phyloP scores from a whole-genome alignment of 129 eudicot genomes.

The Sambucus nigra region DNA sequence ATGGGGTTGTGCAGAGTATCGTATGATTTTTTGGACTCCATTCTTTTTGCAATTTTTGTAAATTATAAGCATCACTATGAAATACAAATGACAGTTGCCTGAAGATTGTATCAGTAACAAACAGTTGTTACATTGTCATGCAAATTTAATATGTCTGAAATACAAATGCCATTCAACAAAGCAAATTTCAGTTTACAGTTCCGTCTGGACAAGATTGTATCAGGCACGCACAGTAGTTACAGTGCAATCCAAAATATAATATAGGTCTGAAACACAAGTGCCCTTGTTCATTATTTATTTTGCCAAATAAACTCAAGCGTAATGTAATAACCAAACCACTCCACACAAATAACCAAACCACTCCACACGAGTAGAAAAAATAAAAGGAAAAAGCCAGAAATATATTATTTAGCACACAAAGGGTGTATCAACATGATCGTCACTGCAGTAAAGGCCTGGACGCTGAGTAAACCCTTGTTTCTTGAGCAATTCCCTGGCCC shows the following conservation, averaged over 20 bases:
- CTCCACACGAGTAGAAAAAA: neutral
- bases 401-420: slow-evolving; percentile 42
- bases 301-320: neutral
- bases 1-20: slow-evolving; percentile 6
- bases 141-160: too few species aligned
- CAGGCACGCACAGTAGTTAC: neutral
- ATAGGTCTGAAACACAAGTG: too few species aligned
- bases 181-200: too few species aligned
- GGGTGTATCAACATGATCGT: slow-evolving; percentile 49
- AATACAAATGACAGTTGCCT: slow-evolving; percentile 11
- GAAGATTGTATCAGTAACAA: neutral
- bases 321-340: neutral
- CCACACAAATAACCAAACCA: neutral
- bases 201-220: neutral
- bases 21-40: slow-evolving; percentile 14
- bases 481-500: slow-evolving; percentile 46
- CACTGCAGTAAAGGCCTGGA: slow-evolving; percentile 88
- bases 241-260: neutral
- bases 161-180: too few species aligned
- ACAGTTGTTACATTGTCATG: too few species aligned
- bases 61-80: slow-evolving; percentile 3
- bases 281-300: neutral
- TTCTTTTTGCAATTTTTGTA: slow-evolving; percentile 14
- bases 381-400: neutral
- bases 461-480: slow-evolving; percentile 70